Evolutionary conservation across 805 yeast genomes (phyloP), one percentile per base, ranked within the genome.

Genomic region (Suhomyces xylopsoci): DNA sequence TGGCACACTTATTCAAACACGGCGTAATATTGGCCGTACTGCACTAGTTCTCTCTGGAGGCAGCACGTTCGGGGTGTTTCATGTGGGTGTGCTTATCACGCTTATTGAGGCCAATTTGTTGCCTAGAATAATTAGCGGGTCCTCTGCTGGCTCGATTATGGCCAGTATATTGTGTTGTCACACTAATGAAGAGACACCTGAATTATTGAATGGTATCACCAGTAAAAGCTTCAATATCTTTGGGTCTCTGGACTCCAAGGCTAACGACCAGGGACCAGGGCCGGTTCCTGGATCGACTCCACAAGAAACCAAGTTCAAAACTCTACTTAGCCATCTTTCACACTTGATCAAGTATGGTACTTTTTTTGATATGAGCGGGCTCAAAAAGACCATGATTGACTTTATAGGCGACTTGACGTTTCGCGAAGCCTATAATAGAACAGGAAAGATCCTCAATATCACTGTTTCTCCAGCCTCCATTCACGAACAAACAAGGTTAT

Each of bases 41-140:
- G 99, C 98, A 0, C 73, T 94, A 25, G 90, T 96, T n/a, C 78
- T 94, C 50, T 87, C 96, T 47, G 99, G 99, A 1, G 99, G 99
- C 1, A 91, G 96, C 2, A 88, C 96, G 4, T 88, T 93, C 72
- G 99, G 98, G 0, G 71, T 93, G 48, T 84, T 92, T 55, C 98
- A 93, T 59, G 88, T 91, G 53, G 99, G 99, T 1, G 97, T 94
- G 0, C 71, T 93, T 45, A 83, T 90, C 4, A 88, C 94, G 2
- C 76, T 94, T 28, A 70, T 87, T 41, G 94, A 90, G 59, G 79
- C 81, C 49, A 84, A 87, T 50, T 73, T 91, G 20, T 72, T 93
- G 22, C 99, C 99, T 0, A 80, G 88, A 47, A 88, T 94, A 36
- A 83, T 94, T 14, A 88, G 96, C 47, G 99, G 99, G 1, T 88